These are phyloP conservation scores for Saturnispora hagleri DNA, from an alignment of 805 yeast species.

Conservation along the genomic window DNA sequence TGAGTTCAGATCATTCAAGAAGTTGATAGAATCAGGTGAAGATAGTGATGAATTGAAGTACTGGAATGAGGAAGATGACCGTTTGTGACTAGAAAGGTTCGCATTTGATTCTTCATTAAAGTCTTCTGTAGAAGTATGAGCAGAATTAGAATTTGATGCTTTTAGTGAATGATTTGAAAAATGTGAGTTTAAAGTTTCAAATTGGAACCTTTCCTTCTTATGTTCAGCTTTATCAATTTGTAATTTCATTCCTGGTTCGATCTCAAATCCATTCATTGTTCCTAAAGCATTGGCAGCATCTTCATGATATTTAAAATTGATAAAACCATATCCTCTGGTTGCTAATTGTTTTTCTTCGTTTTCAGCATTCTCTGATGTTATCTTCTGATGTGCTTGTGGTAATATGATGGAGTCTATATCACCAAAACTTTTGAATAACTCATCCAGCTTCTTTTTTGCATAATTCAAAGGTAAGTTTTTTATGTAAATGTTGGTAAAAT, in stretches of 20 bases:
- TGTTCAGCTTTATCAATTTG: slow-evolving; percentile 40
- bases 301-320: slow-evolving; percentile 39
- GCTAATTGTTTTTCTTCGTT: background rate
- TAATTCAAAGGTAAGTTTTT: slow-evolving; percentile 37
- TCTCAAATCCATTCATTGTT: slow-evolving; percentile 34
- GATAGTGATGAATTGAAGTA: background rate
- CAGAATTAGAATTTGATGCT: background rate
- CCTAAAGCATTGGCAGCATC: slow-evolving; percentile 36
- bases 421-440: slow-evolving; percentile 38
- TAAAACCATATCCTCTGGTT: slow-evolving; percentile 41
- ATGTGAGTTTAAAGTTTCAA: slow-evolving; percentile 17
- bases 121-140: background rate
- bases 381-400: slow-evolving; percentile 31
- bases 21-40: background rate
- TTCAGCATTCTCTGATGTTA: background rate
- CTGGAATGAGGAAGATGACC: background rate
- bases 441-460: slow-evolving; percentile 31
- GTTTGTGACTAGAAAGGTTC: background rate
- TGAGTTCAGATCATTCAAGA: background rate
- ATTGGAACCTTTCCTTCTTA: slow-evolving; percentile 22
- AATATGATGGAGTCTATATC: slow-evolving; percentile 42
- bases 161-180: background rate
- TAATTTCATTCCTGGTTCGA: slow-evolving; percentile 24
- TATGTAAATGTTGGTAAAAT: slow-evolving; percentile 46
- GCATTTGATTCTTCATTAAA: background rate